These are phyloP conservation scores for Mortierella sp. DNA, from an alignment of 371 early-diverging fungal genomes.

Conservation along the genomic window DNA sequence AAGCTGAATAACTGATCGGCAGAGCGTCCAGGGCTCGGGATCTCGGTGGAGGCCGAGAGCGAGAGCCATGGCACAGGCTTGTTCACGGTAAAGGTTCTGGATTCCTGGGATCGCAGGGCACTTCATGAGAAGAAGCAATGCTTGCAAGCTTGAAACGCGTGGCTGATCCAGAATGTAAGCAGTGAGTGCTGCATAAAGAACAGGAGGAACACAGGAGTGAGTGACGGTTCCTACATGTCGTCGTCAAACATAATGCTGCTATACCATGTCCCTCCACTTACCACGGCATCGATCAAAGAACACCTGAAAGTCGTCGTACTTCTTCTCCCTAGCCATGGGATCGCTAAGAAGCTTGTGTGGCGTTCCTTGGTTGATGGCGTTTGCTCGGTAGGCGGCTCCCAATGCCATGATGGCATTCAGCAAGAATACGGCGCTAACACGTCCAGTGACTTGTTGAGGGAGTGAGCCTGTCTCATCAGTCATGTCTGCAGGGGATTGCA, in stretches of 20 bases:
- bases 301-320: slow-evolving; percentile 25
- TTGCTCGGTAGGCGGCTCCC: slow-evolving; percentile 49
- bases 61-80: slow-evolving; percentile 53
- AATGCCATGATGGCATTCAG: slow-evolving; percentile 53
- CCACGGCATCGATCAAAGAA: slow-evolving; percentile 43
- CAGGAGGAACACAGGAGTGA: neutral
- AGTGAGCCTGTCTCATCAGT: slow-evolving; percentile 3
- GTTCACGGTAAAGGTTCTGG: slow-evolving; percentile 51
- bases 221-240: too few relatives aligned
- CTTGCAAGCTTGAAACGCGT: slow-evolving; percentile 43
- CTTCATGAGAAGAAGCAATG: slow-evolving; percentile 45
- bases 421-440: slow-evolving; percentile 45
- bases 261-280: slow-evolving; percentile 6
- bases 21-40: slow-evolving; percentile 48
- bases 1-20: slow-evolving; percentile 47
- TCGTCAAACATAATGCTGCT: too few relatives aligned
- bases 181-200: slow-evolving; percentile 25
- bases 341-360: slow-evolving; percentile 24
- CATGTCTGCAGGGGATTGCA: neutral
- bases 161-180: slow-evolving; percentile 46
- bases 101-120: slow-evolving; percentile 51
- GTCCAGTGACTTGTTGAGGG: slow-evolving; percentile 44
- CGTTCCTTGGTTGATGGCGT: slow-evolving; percentile 39
- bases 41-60: slow-evolving; percentile 52
- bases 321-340: slow-evolving; percentile 7